Conservation (phyloP, 2,329 filamentous ascomycete genomes). For the Aulographum hederae region DNA sequence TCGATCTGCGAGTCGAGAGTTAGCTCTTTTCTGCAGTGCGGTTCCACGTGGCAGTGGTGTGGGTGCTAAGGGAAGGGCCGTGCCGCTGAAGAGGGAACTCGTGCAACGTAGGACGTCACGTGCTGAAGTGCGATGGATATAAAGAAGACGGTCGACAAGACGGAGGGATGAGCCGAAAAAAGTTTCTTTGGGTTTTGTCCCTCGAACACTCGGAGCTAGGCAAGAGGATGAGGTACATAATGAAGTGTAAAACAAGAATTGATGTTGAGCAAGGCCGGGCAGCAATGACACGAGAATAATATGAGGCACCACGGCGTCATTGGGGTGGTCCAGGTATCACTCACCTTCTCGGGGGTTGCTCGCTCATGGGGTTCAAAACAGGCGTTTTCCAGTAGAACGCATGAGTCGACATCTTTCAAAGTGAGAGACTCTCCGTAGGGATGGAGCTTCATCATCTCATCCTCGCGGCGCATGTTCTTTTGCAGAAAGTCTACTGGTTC, state of each 20-base stretch:
- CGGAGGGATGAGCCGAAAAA: not conserved
- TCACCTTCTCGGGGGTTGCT: conserved; percentile 41
- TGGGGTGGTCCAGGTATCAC: too few species aligned
- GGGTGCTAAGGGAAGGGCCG: conserved; percentile 2
- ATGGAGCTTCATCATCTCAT: conserved; percentile 42
- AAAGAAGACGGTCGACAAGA: not conserved
- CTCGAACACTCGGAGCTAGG: too few species aligned
- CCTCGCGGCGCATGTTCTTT: conserved; percentile 18
- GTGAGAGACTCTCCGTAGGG: conserved; percentile 60
- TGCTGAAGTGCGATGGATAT: not conserved
- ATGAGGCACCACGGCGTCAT: too few species aligned
- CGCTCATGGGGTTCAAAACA: conserved; percentile 40
- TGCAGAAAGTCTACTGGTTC: conserved; percentile 2
- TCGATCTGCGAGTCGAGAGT: conserved; percentile 35
- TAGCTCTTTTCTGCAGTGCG: conserved; percentile 1
- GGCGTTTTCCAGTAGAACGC: conserved; percentile 37
- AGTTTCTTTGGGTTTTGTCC: not conserved
- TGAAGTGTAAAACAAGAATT: too few species aligned
- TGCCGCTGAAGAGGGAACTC: not conserved
- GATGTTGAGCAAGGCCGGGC: too few species aligned
- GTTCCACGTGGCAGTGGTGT: not conserved
- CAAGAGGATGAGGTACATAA: too few species aligned
- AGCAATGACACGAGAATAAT: too few species aligned
- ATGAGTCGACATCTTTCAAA: conserved; percentile 44
- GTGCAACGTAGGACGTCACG: not conserved